Evolutionary conservation across 2,329 filamentous ascomycete species (phyloP).

Genomic region (Berkeleyomyces rouxiae): DNA sequence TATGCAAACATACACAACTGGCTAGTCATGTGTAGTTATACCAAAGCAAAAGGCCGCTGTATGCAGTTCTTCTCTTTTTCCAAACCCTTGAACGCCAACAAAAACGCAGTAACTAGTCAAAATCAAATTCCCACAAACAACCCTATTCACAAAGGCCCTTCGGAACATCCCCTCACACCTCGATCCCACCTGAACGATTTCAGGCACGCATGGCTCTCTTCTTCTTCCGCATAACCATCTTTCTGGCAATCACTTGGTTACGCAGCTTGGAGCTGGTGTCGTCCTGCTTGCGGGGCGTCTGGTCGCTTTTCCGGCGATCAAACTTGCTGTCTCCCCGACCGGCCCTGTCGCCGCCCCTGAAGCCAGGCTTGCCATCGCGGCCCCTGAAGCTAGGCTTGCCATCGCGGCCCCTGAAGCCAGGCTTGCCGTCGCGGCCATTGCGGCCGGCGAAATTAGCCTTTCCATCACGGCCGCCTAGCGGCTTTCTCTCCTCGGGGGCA

Average conservation of each 20-base stretch:
- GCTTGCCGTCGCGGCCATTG: background rate
- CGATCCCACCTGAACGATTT: background rate
- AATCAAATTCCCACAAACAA: background rate
- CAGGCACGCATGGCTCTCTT: slow-evolving; percentile 10
- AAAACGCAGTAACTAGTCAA: background rate
- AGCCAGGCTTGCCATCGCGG: background rate
- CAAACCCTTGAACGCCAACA: slow-evolving; percentile 13
- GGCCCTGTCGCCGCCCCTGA: slow-evolving; percentile 16
- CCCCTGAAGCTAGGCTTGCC: slow-evolving; percentile 16
- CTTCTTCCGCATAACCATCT: slow-evolving; percentile 13
- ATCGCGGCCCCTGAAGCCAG: background rate
- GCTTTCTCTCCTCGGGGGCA: background rate
- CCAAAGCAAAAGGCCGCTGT: slow-evolving; percentile 7
- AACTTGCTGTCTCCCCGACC: slow-evolving; percentile 12
- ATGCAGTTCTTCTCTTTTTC: slow-evolving; percentile 13
- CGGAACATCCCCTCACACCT: background rate
- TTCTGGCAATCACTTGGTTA: slow-evolving; percentile 12
- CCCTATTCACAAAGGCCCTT: background rate
- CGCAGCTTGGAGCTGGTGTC: slow-evolving; percentile 20
- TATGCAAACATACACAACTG: background rate
- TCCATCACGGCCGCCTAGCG: background rate
- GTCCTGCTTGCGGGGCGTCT: slow-evolving; percentile 21
- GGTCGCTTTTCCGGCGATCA: slow-evolving; percentile 12
- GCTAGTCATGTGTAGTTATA: background rate
- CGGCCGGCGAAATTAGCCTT: background rate